A percentile compares a stretch with the other conserved stretches of the same genome.
These are phyloP conservation scores for Colletotrichum euphorbiae DNA, from an alignment of 2,329 filamentous ascomycete species.

Conservation along the genomic window DNA sequence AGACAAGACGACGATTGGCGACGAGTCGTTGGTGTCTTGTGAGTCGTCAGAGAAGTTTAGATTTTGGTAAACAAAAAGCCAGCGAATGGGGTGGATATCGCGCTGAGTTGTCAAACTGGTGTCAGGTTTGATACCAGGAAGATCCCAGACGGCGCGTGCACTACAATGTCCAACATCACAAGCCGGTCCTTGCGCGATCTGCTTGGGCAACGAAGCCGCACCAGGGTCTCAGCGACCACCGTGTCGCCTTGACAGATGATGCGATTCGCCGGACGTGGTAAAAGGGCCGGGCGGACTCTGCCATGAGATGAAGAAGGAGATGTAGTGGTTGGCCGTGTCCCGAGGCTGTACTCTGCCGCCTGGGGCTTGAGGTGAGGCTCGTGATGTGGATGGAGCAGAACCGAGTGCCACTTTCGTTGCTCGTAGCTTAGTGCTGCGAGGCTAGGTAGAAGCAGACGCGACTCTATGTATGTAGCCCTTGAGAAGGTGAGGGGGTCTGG, in stretches of 20 bases:
- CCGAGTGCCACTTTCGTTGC: slow-evolving; percentile 28
- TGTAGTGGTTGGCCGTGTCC: slow-evolving; percentile 12
- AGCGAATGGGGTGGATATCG: slow-evolving; percentile 46
- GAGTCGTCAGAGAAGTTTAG: slow-evolving; percentile 40
- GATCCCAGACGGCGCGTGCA: slow-evolving; percentile 54
- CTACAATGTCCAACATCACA: slow-evolving; percentile 52
- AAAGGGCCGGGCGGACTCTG: slow-evolving; percentile 28
- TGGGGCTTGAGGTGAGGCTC: slow-evolving; percentile 36
- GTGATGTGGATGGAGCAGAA: slow-evolving; percentile 33
- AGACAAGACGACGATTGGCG: slow-evolving; percentile 39
- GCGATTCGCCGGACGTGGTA: slow-evolving; percentile 39
- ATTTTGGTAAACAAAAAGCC: slow-evolving; percentile 42
- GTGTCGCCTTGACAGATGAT: slow-evolving; percentile 36
- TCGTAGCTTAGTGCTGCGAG: slow-evolving; percentile 35
- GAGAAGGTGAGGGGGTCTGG: slow-evolving; percentile 27
- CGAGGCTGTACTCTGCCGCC: slow-evolving; percentile 23
- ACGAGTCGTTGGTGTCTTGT: slow-evolving; percentile 41
- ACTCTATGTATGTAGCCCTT: slow-evolving; percentile 19
- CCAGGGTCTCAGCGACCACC: slow-evolving; percentile 52
- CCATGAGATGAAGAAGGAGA: slow-evolving; percentile 24
- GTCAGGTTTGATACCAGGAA: slow-evolving; percentile 54
- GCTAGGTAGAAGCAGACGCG: slow-evolving; percentile 12
- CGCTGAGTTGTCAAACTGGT: slow-evolving; percentile 52
- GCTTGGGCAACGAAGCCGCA: slow-evolving; percentile 54
- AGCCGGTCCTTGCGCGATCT: slow-evolving; percentile 56